Conservation (phyloP, 768 basidiomycete genomes). For the Lactarius hengduanensis region DNA sequence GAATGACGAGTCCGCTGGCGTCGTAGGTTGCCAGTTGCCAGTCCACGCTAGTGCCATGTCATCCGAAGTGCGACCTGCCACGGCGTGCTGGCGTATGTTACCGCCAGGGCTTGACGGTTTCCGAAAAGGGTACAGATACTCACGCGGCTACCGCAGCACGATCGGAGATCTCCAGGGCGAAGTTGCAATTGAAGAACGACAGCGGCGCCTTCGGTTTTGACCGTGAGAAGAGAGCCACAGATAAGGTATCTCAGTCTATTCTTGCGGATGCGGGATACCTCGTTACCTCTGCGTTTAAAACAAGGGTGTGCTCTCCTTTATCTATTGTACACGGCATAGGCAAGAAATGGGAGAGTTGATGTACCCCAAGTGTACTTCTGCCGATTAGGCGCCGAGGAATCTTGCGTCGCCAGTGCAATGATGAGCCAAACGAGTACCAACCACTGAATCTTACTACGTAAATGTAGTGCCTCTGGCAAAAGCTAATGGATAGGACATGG, state of each 20-base stretch:
- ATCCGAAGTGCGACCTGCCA: background rate
- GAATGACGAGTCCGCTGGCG: background rate
- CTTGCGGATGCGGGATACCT: background rate
- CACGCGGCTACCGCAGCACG: background rate
- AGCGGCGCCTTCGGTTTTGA: background rate
- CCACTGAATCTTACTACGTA: background rate
- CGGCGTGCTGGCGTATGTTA: background rate
- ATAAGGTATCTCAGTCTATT: too few species aligned
- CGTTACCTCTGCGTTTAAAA: background rate
- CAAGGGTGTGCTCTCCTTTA: background rate
- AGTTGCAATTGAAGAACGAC: background rate
- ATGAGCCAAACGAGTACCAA: background rate
- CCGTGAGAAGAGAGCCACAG: background rate
- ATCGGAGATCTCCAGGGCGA: background rate
- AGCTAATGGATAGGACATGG: too few species aligned
- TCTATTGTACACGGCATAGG: background rate
- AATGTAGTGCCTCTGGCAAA: background rate
- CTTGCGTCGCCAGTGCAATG: background rate
- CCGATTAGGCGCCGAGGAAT: background rate
- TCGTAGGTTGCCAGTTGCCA: background rate
- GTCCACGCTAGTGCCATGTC: background rate
- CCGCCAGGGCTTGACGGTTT: background rate
- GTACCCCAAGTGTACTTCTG: background rate
- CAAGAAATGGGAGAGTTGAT: background rate
- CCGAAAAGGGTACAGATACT: background rate